Evolutionary conservation across 192 early-diverging fungal species (phyloP).

Genomic region (Entomortierella parvispora): DNA sequence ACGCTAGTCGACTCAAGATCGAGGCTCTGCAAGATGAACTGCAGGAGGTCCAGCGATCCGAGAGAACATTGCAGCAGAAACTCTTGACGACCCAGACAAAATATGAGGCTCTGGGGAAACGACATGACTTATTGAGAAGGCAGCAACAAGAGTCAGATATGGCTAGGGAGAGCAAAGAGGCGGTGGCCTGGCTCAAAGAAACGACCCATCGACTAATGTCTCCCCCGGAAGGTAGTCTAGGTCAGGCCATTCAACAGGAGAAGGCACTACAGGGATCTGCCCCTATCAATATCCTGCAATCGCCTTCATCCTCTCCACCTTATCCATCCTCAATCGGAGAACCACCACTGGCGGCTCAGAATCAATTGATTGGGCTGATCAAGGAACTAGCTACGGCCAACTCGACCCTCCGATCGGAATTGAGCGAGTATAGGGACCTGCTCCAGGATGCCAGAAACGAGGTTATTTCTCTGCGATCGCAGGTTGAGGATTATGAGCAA

Average conservation of each 20-base stretch:
- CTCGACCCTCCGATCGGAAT: constrained; percentile 56
- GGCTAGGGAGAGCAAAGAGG: constrained; percentile 45
- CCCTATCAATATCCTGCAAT: constrained; percentile 22
- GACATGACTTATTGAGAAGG: constrained; percentile 28
- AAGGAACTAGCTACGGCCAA: constrained; percentile 67
- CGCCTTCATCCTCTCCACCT: constrained; percentile 25
- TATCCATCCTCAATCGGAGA: constrained; percentile 25
- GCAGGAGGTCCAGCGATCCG: constrained; percentile 36
- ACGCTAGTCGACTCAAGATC: constrained; percentile 37
- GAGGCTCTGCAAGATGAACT: constrained; percentile 43
- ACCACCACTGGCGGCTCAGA: constrained; percentile 46
- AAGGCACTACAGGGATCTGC: constrained; percentile 13
- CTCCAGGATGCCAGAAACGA: constrained; percentile 58
- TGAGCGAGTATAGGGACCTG: constrained; percentile 59
- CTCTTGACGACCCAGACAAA: constrained; percentile 36
- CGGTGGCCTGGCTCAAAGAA: constrained; percentile 47
- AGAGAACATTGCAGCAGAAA: constrained; percentile 39
- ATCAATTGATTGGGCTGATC: constrained; percentile 60
- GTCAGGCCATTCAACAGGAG: constrained; percentile 43
- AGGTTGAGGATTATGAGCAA: constrained; percentile 55
- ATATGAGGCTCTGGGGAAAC: constrained; percentile 35
- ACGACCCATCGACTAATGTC: constrained; percentile 38
- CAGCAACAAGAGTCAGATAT: constrained; percentile 39
- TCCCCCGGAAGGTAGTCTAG: constrained; percentile 46
- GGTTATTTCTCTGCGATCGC: constrained; percentile 51